Evolutionary conservation across 805 yeast species (phyloP).

Genomic region (Starmerella gropengiesseri): DNA sequence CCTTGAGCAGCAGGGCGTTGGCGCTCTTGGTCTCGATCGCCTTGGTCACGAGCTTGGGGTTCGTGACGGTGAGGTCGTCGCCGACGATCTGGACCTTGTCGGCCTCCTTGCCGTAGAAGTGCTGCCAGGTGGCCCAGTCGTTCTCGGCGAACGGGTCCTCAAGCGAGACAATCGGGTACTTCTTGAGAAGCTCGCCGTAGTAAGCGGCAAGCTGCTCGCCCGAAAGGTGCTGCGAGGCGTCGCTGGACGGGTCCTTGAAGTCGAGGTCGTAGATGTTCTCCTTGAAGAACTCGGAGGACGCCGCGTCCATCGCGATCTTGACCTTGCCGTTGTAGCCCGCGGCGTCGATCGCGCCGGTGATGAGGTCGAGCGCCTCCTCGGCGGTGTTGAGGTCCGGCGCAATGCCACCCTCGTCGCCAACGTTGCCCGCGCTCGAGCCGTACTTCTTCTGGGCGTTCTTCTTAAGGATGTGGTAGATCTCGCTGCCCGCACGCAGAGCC

Average conservation of each 20-base stretch:
- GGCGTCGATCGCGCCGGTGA: conserved; percentile 72
- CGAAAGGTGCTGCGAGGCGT: conserved; percentile 78
- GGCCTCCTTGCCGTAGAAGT: conserved; percentile 48
- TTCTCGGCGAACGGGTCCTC: conserved; percentile 99
- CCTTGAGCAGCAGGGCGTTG: conserved; percentile 89
- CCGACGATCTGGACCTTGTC: conserved; percentile 79
- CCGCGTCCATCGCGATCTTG: conserved; percentile 88
- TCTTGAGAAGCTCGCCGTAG: conserved; percentile 67
- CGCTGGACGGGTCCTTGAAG: conserved; percentile 95
- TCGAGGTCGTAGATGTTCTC: conserved; percentile 96
- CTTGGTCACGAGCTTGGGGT: conserved; percentile 85
- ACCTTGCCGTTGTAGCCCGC: conserved; percentile 95
- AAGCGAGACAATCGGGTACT: conserved; percentile 94
- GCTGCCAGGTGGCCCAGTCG: conserved; percentile 98
- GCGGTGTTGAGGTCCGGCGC: conserved; percentile 96
- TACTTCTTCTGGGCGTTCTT: conserved; percentile 83
- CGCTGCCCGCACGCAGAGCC: conserved; percentile 93
- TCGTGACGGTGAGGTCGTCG: conserved; percentile 98
- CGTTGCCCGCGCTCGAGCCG: conserved; percentile 98
- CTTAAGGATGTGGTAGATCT: conserved; percentile 96
- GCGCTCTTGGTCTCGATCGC: conserved; percentile 97
- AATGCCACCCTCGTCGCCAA: conserved; percentile 99
- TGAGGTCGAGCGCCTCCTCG: conserved; percentile 93
- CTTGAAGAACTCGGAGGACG: conserved; percentile 95
- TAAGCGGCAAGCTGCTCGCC: conserved; percentile 78